These are phyloP conservation scores for Podospora appendiculata DNA, from an alignment of 495 filamentous ascomycete genomes.

Conservation along the genomic window DNA sequence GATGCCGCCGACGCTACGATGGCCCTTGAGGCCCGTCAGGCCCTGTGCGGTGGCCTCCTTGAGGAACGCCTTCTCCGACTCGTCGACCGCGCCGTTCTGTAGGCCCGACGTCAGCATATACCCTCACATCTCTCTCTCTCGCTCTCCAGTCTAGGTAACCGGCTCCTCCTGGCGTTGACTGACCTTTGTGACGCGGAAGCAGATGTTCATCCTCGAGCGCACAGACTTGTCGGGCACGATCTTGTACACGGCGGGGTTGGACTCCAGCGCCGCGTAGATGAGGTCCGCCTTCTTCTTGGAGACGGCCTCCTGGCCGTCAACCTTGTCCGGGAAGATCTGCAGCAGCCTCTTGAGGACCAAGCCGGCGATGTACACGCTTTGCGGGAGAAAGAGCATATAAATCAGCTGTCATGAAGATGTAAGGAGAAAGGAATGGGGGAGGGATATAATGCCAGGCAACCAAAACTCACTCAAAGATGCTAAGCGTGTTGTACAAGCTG, in stretches of 20 bases:
- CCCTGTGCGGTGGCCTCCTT: constrained; percentile 55
- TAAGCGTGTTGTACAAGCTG: constrained; percentile 88
- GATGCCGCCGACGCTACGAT: constrained; percentile 71
- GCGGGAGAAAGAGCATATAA: neutral
- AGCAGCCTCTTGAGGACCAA: constrained; percentile 70
- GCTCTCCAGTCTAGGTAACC: too few species aligned
- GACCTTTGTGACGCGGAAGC: constrained; percentile 62
- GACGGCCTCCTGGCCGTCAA: constrained; percentile 63
- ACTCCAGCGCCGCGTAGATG: constrained; percentile 69
- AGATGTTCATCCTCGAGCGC: constrained; percentile 86
- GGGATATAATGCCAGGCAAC: too few species aligned
- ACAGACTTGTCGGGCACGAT: constrained; percentile 66
- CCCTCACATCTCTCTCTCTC: too few species aligned
- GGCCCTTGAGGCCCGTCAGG: constrained; percentile 70
- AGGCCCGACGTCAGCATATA: neutral
- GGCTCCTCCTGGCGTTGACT: neutral
- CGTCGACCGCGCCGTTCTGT: constrained; percentile 49
- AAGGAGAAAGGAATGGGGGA: neutral
- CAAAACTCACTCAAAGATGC: constrained; percentile 69
- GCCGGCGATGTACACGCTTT: constrained; percentile 73
- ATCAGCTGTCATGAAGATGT: neutral
- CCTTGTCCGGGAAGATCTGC: constrained; percentile 50
- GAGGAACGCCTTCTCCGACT: constrained; percentile 68
- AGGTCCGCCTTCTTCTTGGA: constrained; percentile 61
- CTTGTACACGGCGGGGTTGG: constrained; percentile 57